These are phyloP conservation scores for Rhodotorula glutinis DNA, from an alignment of 1,284 basidiomycete genomes.

Conservation along the genomic window DNA sequence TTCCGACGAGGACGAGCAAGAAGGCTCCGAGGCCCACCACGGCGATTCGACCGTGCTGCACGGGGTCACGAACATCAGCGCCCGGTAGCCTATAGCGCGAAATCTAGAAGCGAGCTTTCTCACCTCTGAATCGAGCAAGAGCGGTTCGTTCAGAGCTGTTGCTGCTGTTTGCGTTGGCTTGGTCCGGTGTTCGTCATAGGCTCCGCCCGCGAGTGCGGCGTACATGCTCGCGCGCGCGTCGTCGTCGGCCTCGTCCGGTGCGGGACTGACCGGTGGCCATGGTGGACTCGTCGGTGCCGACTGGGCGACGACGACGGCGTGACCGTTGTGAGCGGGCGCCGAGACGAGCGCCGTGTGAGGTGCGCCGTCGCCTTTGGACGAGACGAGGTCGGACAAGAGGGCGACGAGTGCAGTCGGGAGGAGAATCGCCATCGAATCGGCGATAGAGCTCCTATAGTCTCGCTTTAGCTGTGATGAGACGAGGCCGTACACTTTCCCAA, in stretches of 20 bases:
- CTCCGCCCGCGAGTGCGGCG: conserved; percentile 25
- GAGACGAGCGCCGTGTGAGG: conserved; percentile 36
- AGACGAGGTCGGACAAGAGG: conserved; percentile 24
- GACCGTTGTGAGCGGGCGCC: conserved; percentile 3
- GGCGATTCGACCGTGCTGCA: conserved; percentile 33
- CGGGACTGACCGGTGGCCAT: conserved; percentile 3
- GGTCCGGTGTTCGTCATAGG: conserved; percentile 19
- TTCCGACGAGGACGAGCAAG: conserved; percentile 34
- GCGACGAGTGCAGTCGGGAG: conserved; percentile 13
- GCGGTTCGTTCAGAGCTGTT: conserved; percentile 4
- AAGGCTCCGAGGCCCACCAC: conserved; percentile 15
- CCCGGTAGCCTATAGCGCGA: background rate
- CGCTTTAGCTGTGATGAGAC: background rate
- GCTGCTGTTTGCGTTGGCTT: too few species aligned
- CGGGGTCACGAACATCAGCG: background rate
- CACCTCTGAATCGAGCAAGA: conserved; percentile 35
- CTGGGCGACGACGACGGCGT: conserved; percentile 23
- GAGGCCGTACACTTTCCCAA: too few species aligned
- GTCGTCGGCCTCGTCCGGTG: background rate
- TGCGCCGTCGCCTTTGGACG: conserved; percentile 1
- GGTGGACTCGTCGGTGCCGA: conserved; percentile 5
- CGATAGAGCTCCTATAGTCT: too few species aligned
- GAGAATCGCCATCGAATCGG: conserved; percentile 11
- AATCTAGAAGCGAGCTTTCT: background rate
- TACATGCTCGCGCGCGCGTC: conserved; percentile 21